Conservation (phyloP, 441 rosid genomes). For the Corymbia calophylla region DNA sequence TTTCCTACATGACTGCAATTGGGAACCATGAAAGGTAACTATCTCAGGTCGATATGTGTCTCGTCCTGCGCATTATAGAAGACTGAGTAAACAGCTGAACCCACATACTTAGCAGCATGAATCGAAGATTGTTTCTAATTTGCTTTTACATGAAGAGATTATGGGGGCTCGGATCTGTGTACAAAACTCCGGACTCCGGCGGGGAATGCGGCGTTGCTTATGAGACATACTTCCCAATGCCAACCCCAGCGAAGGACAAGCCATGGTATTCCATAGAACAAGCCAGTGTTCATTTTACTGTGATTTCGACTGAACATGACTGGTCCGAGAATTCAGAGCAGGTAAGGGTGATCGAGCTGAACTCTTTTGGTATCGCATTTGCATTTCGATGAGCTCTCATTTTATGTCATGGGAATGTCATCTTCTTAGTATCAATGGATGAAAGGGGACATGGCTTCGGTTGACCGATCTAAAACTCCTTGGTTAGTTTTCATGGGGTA, state of each 20-base stretch:
- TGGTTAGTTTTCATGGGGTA: conserved; percentile 43
- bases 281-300: conserved; percentile 48
- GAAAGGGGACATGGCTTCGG: conserved; percentile 42
- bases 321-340: conserved; percentile 50
- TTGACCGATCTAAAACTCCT: conserved; percentile 54
- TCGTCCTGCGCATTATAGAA: not conserved
- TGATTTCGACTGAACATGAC: conserved; percentile 60
- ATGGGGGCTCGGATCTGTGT: conserved; percentile 28
- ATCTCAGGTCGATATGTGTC: not conserved
- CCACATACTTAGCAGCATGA: not conserved
- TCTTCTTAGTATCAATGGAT: conserved; percentile 52
- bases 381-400: not conserved
- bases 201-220: conserved; percentile 73
- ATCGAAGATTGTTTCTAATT: not conserved
- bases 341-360: conserved; percentile 8
- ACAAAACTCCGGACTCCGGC: conserved; percentile 48
- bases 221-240: conserved; percentile 70
- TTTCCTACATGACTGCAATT: conserved; percentile 67
- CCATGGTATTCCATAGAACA: conserved; percentile 73
- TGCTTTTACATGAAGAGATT: conserved; percentile 34
- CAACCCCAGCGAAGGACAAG: conserved; percentile 49
- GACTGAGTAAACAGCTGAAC: not conserved
- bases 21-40: conserved; percentile 73
- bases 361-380: not conserved
- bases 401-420: not conserved